Conservation (phyloP, 768 basidiomycete species). For the Phylloporus sp. region DNA sequence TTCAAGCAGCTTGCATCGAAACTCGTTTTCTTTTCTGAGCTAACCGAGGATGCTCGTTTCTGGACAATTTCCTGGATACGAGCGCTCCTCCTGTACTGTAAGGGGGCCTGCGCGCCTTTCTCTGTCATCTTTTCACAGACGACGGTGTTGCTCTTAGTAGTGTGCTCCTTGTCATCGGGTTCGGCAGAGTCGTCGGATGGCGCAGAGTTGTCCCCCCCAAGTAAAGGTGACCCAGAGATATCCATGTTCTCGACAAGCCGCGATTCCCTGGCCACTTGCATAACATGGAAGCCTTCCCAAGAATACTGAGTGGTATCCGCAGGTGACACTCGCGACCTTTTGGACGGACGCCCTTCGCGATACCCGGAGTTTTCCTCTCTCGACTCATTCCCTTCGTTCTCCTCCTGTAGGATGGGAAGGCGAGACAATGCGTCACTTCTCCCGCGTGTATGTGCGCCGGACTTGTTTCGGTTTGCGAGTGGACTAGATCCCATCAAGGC, state of each 20-base stretch:
- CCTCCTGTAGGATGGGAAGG: conserved; percentile 28
- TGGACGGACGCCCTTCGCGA: conserved; percentile 14
- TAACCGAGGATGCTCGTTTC: conserved; percentile 10
- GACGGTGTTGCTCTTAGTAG: background rate
- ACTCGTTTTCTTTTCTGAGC: background rate
- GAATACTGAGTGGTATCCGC: background rate
- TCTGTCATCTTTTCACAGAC: background rate
- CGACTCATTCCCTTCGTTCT: conserved; percentile 20
- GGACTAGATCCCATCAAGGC: conserved; percentile 23
- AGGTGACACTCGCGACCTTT: conserved; percentile 17
- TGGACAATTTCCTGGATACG: conserved; percentile 18
- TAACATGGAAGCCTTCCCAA: background rate
- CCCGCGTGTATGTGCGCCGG: conserved; percentile 3
- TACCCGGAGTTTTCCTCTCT: conserved; percentile 7
- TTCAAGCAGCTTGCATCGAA: background rate
- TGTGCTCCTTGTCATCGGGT: background rate
- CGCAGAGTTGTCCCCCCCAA: conserved; percentile 7
- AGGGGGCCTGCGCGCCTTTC: background rate
- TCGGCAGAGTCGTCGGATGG: background rate
- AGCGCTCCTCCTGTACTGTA: conserved; percentile 21
- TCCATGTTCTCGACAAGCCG: conserved; percentile 27
- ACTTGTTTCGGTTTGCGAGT: conserved; percentile 20
- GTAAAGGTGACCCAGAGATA: conserved; percentile 23
- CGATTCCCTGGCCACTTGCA: conserved; percentile 10
- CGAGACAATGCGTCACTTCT: conserved; percentile 2